Percentiles rank a stretch among this genome's conserved stretches.
These are phyloP conservation scores for Fragilariopsis cylindrus DNA, from an alignment of 108 stramenopile genomes.

Conservation along the genomic window DNA sequence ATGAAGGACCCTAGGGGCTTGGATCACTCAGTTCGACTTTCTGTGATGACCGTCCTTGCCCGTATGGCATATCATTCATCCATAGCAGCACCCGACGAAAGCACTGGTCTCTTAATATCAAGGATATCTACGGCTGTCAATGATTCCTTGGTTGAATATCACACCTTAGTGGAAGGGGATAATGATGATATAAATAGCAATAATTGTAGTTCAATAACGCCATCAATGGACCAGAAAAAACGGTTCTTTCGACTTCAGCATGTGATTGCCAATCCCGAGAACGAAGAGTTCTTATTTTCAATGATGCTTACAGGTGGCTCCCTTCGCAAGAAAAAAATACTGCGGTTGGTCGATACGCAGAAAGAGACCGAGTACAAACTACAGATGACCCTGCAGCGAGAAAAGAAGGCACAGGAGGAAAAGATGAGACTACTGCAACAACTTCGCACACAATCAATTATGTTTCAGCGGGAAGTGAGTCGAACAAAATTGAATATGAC, in stretches of 20 bases:
- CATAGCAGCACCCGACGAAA: conserved; percentile 11
- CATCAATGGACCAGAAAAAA: conserved; percentile 15
- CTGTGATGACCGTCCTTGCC: conserved; percentile 27
- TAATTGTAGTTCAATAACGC: not conserved
- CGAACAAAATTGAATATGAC: conserved; percentile 8
- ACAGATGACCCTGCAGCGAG: not conserved
- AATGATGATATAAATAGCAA: not conserved
- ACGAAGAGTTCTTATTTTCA: conserved; percentile 32
- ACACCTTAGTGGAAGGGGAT: conserved; percentile 2
- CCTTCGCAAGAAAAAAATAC: not conserved
- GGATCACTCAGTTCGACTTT: conserved; percentile 28
- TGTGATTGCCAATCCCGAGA: conserved; percentile 24
- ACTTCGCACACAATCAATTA: conserved; percentile 7
- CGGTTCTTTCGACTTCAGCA: conserved; percentile 26
- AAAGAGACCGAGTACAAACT: conserved; percentile 12
- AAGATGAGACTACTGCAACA: conserved; percentile 1
- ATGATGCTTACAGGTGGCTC: conserved; percentile 12
- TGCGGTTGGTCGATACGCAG: not conserved
- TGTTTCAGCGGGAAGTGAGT: conserved; percentile 29
- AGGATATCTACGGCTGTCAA: conserved; percentile 24
- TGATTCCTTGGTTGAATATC: conserved; percentile 26
- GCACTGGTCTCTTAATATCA: conserved; percentile 19
- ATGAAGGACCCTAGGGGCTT: conserved; percentile 13
- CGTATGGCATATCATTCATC: conserved; percentile 23
- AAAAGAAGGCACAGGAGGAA: conserved; percentile 19